These are phyloP conservation scores for Physcia stellaris DNA, from an alignment of 495 filamentous ascomycete species.

Conservation along the genomic window DNA sequence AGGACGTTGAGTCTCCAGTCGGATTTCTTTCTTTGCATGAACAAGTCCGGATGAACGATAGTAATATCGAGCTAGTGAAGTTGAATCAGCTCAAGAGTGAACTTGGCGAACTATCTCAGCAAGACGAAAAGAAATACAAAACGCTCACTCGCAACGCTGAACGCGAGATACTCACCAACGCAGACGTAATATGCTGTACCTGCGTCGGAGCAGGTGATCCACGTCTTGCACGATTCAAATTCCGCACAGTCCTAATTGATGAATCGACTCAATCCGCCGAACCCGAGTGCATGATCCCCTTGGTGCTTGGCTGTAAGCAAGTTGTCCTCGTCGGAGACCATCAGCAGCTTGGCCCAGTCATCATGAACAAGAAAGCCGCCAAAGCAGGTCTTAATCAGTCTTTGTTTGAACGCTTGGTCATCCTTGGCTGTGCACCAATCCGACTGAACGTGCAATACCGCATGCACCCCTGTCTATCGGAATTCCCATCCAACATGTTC, in stretches of 20 bases:
- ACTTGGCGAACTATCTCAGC: conserved; percentile 81
- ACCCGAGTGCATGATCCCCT: conserved; percentile 97
- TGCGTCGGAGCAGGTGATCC: conserved; percentile 97
- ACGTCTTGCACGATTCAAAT: conserved; percentile 88
- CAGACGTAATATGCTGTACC: conserved; percentile 98
- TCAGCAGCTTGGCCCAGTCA: conserved; percentile 94
- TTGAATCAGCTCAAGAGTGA: conserved; percentile 84
- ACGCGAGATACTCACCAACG: conserved; percentile 87
- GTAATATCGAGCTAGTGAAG: conserved; percentile 83
- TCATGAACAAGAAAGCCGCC: conserved; percentile 99
- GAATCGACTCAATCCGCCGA: conserved; percentile 99
- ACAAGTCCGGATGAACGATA: conserved; percentile 95
- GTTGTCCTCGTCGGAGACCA: conserved; percentile 97
- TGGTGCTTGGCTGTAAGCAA: conserved; percentile 96
- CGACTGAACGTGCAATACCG: conserved; percentile 96
- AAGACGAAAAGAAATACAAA: conserved; percentile 98
- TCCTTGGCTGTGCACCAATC: conserved; percentile 82
- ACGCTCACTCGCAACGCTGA: conserved; percentile 86
- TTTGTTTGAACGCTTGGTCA: conserved; percentile 91
- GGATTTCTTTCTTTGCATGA: conserved; percentile 90
- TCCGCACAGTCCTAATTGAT: conserved; percentile 94
- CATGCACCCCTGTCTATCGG: conserved; percentile 96
- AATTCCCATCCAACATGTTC: conserved; percentile 99
- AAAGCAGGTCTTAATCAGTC: conserved; percentile 97
- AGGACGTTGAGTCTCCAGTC: conserved; percentile 95